Conservation (phyloP, 805 yeast genomes). For the Ogataea trehaloabstinens region DNA sequence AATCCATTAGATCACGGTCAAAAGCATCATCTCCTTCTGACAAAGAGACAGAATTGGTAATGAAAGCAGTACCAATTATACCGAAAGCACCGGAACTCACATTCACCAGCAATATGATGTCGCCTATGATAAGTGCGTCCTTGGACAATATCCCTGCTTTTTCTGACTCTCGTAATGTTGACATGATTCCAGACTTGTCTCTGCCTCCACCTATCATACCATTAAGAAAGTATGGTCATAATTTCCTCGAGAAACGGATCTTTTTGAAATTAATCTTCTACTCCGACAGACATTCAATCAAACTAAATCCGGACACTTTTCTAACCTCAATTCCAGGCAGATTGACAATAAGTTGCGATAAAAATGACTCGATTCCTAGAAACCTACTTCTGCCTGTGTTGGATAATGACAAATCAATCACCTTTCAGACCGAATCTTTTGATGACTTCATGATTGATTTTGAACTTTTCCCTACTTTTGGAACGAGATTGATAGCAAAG, state of each 20-base stretch:
- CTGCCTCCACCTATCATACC: slow-evolving; percentile 97
- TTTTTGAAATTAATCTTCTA: slow-evolving; percentile 75
- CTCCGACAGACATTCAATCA: slow-evolving; percentile 42
- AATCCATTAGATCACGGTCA: slow-evolving; percentile 15
- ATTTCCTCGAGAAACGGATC: slow-evolving; percentile 86
- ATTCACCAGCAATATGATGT: slow-evolving; percentile 10
- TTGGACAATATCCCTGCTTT: slow-evolving; percentile 7
- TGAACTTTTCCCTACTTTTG: slow-evolving; percentile 92
- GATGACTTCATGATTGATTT: slow-evolving; percentile 76
- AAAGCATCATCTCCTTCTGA: not conserved
- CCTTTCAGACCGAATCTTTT: slow-evolving; percentile 81
- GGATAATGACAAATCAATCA: slow-evolving; percentile 59
- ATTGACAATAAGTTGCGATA: slow-evolving; percentile 73
- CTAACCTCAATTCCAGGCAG: slow-evolving; percentile 66
- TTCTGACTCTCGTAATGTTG: slow-evolving; percentile 41
- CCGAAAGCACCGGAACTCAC: slow-evolving; percentile 19
- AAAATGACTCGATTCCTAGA: slow-evolving; percentile 83
- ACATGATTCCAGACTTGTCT: slow-evolving; percentile 83
- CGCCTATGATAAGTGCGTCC: slow-evolving; percentile 8
- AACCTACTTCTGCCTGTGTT: slow-evolving; percentile 77
- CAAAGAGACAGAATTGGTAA: not conserved
- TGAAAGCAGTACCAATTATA: not conserved
- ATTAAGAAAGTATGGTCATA: slow-evolving; percentile 90
- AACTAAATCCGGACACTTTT: slow-evolving; percentile 43
- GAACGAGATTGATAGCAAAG: slow-evolving; percentile 88